phyloP scores from a whole-genome alignment of 1,284 basidiomycete species.

The Schizopora paradoxa region DNA sequence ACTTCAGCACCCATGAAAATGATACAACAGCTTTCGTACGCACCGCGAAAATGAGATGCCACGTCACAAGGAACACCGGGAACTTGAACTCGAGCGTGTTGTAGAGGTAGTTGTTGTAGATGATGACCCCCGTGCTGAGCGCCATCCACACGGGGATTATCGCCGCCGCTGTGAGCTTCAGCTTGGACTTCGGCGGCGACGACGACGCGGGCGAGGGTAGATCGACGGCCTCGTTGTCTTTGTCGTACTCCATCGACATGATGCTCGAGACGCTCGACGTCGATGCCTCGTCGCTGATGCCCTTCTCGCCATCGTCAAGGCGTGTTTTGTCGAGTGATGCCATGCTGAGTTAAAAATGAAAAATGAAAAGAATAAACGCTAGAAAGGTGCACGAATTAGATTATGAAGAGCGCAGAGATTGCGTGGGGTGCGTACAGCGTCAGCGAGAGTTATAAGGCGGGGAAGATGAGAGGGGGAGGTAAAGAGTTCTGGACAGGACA shows the following conservation, averaged over 20 bases:
- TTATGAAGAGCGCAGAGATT: no score
- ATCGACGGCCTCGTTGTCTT: conserved; percentile 25
- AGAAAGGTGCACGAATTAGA: no score
- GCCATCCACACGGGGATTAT: conserved; percentile 90
- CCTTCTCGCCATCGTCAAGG: no score
- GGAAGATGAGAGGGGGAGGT: no score
- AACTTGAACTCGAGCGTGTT: conserved; percentile 77
- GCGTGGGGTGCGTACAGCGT: no score
- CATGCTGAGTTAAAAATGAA: no score
- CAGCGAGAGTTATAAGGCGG: no score
- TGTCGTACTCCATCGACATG: conserved; percentile 14
- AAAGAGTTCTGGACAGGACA: no score
- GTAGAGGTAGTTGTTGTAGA: conserved; percentile 96
- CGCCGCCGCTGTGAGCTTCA: conserved; percentile 51
- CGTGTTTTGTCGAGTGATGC: no score
- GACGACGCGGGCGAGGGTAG: conserved; percentile 48
- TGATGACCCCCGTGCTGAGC: conserved; percentile 86
- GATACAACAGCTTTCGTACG: conserved; percentile 29
- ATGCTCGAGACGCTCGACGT: not conserved
- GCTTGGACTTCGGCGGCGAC: conserved; percentile 36
- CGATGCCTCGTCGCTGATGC: no score
- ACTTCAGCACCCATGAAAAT: conserved; percentile 2
- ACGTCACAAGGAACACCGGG: conserved; percentile 87
- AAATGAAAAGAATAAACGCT: no score
- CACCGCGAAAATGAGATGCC: conserved; percentile 80